A percentile compares a stretch with the other conserved stretches of the same genome.
Conservation (phyloP, 2,329 filamentous ascomycete genomes). For the Fusarium liriodendri region DNA sequence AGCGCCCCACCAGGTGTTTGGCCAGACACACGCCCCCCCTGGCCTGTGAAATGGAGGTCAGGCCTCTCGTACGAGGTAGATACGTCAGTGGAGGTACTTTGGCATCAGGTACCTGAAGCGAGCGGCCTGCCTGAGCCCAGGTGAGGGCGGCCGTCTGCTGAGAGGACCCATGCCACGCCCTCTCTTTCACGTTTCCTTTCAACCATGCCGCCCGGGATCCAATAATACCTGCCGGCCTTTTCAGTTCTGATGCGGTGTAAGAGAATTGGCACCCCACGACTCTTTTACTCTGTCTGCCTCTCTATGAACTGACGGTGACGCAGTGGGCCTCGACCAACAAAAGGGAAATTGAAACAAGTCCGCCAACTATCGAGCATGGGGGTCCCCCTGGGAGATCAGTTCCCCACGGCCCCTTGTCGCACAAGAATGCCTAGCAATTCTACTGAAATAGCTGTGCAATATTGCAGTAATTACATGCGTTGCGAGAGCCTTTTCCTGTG, state of each 20-base stretch:
- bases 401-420: conserved; percentile 29
- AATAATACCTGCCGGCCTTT: conserved; percentile 12
- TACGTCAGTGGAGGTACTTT: conserved; percentile 44
- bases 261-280: conserved; percentile 11
- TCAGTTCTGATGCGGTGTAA: conserved; percentile 32
- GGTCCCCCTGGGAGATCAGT: conserved; percentile 24
- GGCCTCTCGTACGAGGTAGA: conserved; percentile 42
- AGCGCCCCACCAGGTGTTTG: conserved; percentile 18
- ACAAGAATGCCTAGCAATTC: conserved; percentile 32
- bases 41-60: conserved; percentile 31
- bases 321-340: conserved; percentile 33
- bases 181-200: background rate
- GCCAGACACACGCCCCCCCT: conserved; percentile 4
- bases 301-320: conserved; percentile 28
- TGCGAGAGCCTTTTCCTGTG: conserved; percentile 7
- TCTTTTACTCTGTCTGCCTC: background rate
- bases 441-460: conserved; percentile 30
- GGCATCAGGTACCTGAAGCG: conserved; percentile 40
- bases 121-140: conserved; percentile 10
- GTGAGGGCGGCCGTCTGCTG: background rate
- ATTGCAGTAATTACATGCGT: conserved; percentile 30
- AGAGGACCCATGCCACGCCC: background rate
- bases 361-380: conserved; percentile 10
- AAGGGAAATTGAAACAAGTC: conserved; percentile 43
- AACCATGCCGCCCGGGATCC: background rate